phyloP scores from a whole-genome alignment of 2,329 filamentous ascomycete species.

The Penicillium sp. region DNA sequence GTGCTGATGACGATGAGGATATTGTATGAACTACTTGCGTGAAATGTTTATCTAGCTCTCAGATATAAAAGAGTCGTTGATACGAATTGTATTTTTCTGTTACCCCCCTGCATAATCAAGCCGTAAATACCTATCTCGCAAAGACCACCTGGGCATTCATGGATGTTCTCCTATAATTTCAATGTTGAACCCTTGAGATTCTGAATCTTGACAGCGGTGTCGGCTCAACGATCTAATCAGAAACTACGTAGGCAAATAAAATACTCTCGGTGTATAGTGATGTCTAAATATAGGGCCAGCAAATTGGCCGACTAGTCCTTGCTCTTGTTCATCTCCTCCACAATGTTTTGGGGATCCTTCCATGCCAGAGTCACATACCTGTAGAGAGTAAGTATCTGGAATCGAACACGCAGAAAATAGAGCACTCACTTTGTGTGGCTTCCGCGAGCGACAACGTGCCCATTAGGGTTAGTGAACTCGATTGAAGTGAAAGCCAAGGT shows the following conservation, averaged over 20 bases:
- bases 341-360: slow-evolving; percentile 65
- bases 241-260: no score
- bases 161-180: no score
- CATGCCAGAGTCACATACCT: slow-evolving; percentile 62
- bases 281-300: no score
- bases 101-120: background rate
- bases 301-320: slow-evolving; percentile 7
- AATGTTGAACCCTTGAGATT: no score
- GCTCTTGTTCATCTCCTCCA: slow-evolving; percentile 53
- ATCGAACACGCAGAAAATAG: background rate
- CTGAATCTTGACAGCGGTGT: no score
- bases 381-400: background rate
- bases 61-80: background rate
- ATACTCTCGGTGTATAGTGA: no score
- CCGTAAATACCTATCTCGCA: no score
- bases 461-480: slow-evolving; percentile 60
- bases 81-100: background rate
- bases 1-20: slow-evolving; percentile 36
- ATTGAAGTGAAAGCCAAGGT: slow-evolving; percentile 66
- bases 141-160: no score
- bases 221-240: no score
- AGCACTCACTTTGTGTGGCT: slow-evolving; percentile 65
- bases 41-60: background rate
- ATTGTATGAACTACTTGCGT: slow-evolving; percentile 32
- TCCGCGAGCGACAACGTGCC: slow-evolving; percentile 64